These are phyloP conservation scores for Colletotrichum navitas DNA, from an alignment of 2,329 filamentous ascomycete species.

Conservation along the genomic window DNA sequence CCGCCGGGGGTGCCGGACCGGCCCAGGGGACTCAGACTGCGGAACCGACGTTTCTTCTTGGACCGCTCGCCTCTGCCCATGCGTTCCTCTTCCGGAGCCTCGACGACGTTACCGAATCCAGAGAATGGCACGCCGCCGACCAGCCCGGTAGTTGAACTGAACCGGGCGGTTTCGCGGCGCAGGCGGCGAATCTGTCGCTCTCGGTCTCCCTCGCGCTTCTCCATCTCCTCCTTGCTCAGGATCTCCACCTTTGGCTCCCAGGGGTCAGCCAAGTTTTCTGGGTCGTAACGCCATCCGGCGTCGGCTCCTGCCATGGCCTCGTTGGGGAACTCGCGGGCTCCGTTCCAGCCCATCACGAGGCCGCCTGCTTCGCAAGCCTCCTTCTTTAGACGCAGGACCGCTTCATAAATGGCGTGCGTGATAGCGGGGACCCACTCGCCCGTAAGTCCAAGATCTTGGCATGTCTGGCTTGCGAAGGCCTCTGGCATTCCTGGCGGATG, in stretches of 20 bases:
- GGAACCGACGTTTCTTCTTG: slow-evolving; percentile 94
- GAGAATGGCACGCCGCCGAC: slow-evolving; percentile 77
- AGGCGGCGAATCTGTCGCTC: slow-evolving; percentile 90
- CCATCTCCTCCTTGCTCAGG: slow-evolving; percentile 94
- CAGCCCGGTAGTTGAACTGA: slow-evolving; percentile 88
- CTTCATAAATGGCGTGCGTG: slow-evolving; percentile 97
- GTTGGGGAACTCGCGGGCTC: slow-evolving; percentile 80
- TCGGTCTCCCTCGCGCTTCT: slow-evolving; percentile 94
- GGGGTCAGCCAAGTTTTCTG: slow-evolving; percentile 85
- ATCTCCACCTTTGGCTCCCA: slow-evolving; percentile 88
- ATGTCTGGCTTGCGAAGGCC: slow-evolving; percentile 91
- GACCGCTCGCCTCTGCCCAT: slow-evolving; percentile 93
- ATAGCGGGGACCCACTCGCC: slow-evolving; percentile 96
- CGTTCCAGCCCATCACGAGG: slow-evolving; percentile 80
- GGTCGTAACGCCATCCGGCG: slow-evolving; percentile 95
- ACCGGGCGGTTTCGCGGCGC: slow-evolving; percentile 90
- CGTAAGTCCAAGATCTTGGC: slow-evolving; percentile 87
- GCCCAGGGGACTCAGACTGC: slow-evolving; percentile 86
- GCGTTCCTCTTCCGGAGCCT: slow-evolving; percentile 75
- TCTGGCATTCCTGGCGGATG: slow-evolving; percentile 94
- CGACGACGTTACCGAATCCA: slow-evolving; percentile 63
- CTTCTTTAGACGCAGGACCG: slow-evolving; percentile 92
- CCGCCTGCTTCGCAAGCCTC: slow-evolving; percentile 95
- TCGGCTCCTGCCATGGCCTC: slow-evolving; percentile 85
- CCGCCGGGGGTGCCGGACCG: slow-evolving; percentile 75